These are phyloP conservation scores for Penicillium bialowiezense DNA, from an alignment of 495 filamentous ascomycete species.

Conservation along the genomic window DNA sequence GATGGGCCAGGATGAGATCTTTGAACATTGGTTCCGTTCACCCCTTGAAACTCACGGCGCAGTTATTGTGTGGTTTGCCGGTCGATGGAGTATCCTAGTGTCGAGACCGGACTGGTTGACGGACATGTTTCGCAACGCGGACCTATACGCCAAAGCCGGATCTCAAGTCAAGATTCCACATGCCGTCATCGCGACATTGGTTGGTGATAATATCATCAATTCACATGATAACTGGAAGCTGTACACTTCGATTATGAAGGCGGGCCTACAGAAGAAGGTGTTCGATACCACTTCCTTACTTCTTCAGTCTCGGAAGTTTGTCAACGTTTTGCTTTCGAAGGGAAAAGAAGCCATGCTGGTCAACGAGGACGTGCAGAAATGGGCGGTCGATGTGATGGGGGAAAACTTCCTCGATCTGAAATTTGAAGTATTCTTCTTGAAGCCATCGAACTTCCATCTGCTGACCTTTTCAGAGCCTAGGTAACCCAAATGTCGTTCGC, in stretches of 20 bases:
- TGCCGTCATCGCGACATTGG: constrained; percentile 36
- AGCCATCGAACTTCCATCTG: too few species aligned
- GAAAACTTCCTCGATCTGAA: constrained; percentile 23
- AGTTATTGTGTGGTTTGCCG: constrained; percentile 44
- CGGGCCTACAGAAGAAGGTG: constrained; percentile 31
- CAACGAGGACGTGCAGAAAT: constrained; percentile 24
- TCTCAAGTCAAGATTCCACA: constrained; percentile 48
- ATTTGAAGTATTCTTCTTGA: constrained; percentile 22
- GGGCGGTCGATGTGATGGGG: constrained; percentile 29
- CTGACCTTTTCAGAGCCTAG: not conserved
- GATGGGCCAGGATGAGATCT: constrained; percentile 34
- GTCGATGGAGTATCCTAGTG: constrained; percentile 40
- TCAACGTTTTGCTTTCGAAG: constrained; percentile 22
- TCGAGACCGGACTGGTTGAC: constrained; percentile 34
- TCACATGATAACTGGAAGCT: constrained; percentile 32
- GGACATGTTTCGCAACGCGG: constrained; percentile 47
- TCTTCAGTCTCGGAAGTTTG: constrained; percentile 19
- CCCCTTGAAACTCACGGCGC: constrained; percentile 38
- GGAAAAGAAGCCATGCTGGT: constrained; percentile 4
- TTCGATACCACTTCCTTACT: constrained; percentile 20
- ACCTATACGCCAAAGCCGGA: constrained; percentile 41
- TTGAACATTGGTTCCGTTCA: constrained; percentile 25
- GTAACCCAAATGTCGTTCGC: constrained; percentile 8
- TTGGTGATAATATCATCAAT: constrained; percentile 40
- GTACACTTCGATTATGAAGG: constrained; percentile 37